Evolutionary conservation across 305 asterid species (phyloP), one percentile per base, ranked within the genome.

Genomic region (Fraxinus latifolia): DNA sequence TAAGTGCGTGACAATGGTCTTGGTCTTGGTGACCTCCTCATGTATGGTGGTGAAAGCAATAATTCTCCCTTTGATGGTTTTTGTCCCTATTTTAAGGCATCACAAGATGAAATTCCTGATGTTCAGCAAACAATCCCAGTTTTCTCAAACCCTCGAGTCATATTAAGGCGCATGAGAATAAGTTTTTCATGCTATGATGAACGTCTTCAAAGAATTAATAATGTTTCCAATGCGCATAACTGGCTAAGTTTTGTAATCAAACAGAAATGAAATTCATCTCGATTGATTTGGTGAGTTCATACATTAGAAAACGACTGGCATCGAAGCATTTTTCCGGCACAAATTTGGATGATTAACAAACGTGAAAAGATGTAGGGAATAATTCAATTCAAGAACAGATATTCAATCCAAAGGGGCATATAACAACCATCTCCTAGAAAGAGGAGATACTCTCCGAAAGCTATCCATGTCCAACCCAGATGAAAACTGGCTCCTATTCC

Each of bases 401-500:
- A 62, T 27, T 27, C 36, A 27, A 67, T 27, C 37, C 74, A 67
- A 67, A 67, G 36, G 19, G 21, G 19, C 6, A 27, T 67, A 14
- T 27, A 17, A 23, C 65, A 53, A 53, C 65, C 29, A 19, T 58
- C 27, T 55, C 67, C 27, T 58, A 58, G 7, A 58, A 19, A 58
- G 74, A 67, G 36, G 74, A 27, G 36, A 67, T 25, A 1, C 32
- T 21, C 74, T 67, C 19, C 2, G 0, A 67, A 14, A 67, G 74
- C 17, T 9, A 27, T 53, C 65, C 74, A 67, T 25, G 34, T 25
- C 72, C 72, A 23, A 5, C 73, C 33, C 34, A 65, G 11, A 23
- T 65, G 33, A 1, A 25, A 67, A 67, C 74, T 67, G 21, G 72
- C 4, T 19, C 85, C 84, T 86, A 94, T 14, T 93, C 97, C 88